phyloP scores from a whole-genome alignment of 306 rosid genomes.

The Trichosanthes truncata region DNA sequence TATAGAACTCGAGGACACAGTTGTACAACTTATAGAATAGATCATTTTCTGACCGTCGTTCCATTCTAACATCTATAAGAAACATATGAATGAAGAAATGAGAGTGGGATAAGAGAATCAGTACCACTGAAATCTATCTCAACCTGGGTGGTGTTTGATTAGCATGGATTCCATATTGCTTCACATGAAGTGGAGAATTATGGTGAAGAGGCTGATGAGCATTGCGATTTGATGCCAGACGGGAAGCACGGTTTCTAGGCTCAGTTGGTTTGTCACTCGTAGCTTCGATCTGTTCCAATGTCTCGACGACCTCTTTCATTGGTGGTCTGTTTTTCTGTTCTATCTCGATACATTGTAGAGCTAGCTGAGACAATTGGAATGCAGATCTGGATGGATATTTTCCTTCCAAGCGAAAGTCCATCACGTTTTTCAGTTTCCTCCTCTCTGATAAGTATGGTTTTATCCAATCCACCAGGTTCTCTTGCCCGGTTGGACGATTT shows the following conservation, averaged over 20 bases:
- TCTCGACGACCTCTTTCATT: constrained; percentile 73
- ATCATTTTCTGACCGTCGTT: no score
- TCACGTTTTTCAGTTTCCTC: constrained; percentile 55
- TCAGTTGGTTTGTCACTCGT: constrained; percentile 35
- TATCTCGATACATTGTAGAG: constrained; percentile 59
- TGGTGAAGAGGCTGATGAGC: constrained; percentile 38
- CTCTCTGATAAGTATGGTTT: constrained; percentile 63
- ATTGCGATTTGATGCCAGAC: constrained; percentile 23
- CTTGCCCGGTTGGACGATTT: constrained; percentile 62
- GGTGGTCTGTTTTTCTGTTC: constrained; percentile 81
- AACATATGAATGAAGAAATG: constrained; percentile 4
- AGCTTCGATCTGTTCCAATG: constrained; percentile 48
- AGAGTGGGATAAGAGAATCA: not conserved
- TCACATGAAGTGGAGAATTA: constrained; percentile 49
- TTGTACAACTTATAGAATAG: no score
- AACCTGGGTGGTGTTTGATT: constrained; percentile 19
- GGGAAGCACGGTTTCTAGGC: constrained; percentile 26
- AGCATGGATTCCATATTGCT: constrained; percentile 14
- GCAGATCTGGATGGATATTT: constrained; percentile 81
- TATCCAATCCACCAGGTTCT: constrained; percentile 62
- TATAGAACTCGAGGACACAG: no score
- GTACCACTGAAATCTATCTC: not conserved
- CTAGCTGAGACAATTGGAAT: constrained; percentile 54
- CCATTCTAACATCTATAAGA: not conserved
- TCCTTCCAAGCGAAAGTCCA: constrained; percentile 61